Conservation (phyloP, 169 alveolate genomes). For the Plasmodium knowlesi region DNA sequence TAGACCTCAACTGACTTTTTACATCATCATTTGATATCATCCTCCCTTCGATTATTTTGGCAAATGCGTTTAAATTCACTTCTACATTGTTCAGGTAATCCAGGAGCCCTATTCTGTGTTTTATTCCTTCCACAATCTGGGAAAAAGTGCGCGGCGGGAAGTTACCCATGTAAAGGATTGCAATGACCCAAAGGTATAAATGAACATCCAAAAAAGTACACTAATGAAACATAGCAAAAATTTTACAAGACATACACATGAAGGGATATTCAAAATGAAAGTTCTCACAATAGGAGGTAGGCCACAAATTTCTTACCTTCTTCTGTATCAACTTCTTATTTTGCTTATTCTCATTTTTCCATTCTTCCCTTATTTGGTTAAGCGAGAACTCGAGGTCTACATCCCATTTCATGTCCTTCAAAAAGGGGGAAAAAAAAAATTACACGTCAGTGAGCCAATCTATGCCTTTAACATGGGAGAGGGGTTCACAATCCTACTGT, state of each 20-base stretch:
- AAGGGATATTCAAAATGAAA: background rate
- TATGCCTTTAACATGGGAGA: background rate
- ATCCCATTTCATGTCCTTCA: conserved; percentile 69
- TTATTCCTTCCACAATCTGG: conserved; percentile 67
- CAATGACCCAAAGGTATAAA: background rate
- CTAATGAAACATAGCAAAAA: background rate
- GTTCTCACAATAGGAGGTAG: background rate
- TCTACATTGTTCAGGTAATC: conserved; percentile 63
- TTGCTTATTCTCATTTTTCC: conserved; percentile 69
- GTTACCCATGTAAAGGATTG: background rate
- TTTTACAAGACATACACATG: background rate
- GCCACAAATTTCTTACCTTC: conserved; percentile 23
- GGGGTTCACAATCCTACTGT: background rate
- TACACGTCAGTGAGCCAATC: background rate
- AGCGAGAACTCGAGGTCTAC: conserved; percentile 61
- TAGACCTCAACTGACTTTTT: conserved; percentile 58
- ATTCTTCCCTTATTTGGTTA: conserved; percentile 62
- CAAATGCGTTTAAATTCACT: conserved; percentile 54
- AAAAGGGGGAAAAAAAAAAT: background rate
- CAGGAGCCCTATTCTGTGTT: conserved; percentile 44
- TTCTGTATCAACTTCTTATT: conserved; percentile 56
- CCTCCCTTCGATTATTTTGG: conserved; percentile 70
- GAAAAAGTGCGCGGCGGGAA: background rate
- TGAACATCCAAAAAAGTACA: background rate
- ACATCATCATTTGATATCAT: conserved; percentile 74